Evolutionary conservation across 768 basidiomycete genomes (phyloP).

Genomic region (Psilocybe azurescens): DNA sequence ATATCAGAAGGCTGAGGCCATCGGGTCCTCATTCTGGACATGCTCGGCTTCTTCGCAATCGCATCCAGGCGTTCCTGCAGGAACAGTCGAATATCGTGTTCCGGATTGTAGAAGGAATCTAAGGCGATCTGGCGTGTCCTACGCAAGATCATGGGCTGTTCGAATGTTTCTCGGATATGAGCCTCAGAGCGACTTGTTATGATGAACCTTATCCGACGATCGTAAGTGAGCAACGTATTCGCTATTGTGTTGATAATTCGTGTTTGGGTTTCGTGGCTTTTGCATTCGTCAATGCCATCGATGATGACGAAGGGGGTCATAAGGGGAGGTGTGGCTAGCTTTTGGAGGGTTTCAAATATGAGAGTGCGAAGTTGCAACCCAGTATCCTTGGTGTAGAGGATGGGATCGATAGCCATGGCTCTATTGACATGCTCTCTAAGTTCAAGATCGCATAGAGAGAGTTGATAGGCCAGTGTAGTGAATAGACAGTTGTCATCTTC

Average conservation of each 20-base stretch:
- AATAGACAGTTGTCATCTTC: conserved; percentile 10
- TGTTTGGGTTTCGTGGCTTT: conserved; percentile 14
- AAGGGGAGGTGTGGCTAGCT: background rate
- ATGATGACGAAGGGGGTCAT: conserved; percentile 19
- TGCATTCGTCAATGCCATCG: conserved; percentile 33
- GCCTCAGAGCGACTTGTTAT: conserved; percentile 20
- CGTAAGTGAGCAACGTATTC: background rate
- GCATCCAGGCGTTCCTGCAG: conserved; percentile 14
- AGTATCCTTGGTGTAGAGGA: conserved; percentile 16
- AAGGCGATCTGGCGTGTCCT: conserved; percentile 6
- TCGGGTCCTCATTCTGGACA: background rate
- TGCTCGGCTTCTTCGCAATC: conserved; percentile 6
- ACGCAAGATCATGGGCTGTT: background rate
- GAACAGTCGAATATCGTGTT: conserved; percentile 17
- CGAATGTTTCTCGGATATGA: conserved; percentile 15
- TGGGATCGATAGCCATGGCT: conserved; percentile 14
- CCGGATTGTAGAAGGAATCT: conserved; percentile 10
- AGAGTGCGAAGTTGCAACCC: conserved; percentile 13
- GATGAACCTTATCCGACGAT: conserved; percentile 17
- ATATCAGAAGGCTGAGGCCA: conserved; percentile 13
- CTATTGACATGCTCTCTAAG: conserved; percentile 5
- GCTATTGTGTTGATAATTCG: conserved; percentile 19
- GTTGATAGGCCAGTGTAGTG: conserved; percentile 28
- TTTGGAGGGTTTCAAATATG: conserved; percentile 16
- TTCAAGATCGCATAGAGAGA: conserved; percentile 17